Evolutionary conservation across 2,329 filamentous ascomycete species (phyloP), one percentile per base, ranked within the genome.

Genomic region (Colletotrichum chlorophyti): DNA sequence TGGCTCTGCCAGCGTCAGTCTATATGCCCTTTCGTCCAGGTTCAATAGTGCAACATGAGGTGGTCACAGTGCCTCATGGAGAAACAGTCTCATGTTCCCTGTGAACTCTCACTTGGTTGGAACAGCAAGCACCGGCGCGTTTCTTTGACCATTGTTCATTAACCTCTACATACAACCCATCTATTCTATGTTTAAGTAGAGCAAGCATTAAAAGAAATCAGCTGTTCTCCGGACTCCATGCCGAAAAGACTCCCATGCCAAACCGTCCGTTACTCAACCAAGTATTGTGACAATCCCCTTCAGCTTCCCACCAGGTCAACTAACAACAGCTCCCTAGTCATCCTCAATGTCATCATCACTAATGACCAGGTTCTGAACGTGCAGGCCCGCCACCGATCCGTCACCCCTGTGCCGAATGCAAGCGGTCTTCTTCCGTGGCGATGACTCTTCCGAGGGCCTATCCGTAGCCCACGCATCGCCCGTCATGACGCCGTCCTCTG

Each of bases 261-360:
- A 37, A 14, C n/a, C 14, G 5, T 5, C 24, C 10, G 24, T 32
- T 32, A 23, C 27, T 17, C 42, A 10, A 27, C 23, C 26, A 26
- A n/a, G 26, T 7, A 11, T 15, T 2, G 24, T 26, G 4, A 5
- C 27, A 15, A 1, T 11, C 8, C 10, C 35, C 11, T 38, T 11
- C 12, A 10, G 17, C 17, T 21, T 17, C 21, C 1, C 45, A 21
- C 11, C 45, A 3, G 23, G 11, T 4, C 9, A 48, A 4, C 11
- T 9, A 6, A 17, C 31, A 9, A 3, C 21, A 10, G n/a, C 10
- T 6, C 11, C 12, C 26, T 37, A 54, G 17, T 63, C 54, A 66
- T 93, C 91, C 71, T 93, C 90, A 69, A 95, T 94, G 76, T 95
- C 91, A 74, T 95, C 91, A 67, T 95, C 91, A 65, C 88, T 91